Conservation (phyloP, 306 rosid genomes). For the Fagus sylvatica region DNA sequence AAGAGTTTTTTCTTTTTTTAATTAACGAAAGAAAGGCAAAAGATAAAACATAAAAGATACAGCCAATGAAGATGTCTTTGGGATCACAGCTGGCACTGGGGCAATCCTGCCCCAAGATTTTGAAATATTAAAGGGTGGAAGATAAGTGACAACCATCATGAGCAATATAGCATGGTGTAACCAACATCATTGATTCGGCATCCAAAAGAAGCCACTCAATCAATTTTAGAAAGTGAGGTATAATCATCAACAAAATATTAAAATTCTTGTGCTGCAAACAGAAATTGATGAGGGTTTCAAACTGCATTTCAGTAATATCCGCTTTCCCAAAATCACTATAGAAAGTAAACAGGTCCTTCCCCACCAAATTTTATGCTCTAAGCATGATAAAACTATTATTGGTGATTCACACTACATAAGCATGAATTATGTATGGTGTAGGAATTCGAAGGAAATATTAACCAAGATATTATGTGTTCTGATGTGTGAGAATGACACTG, state of each 20-base stretch:
- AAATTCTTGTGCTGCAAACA: background rate
- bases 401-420: too few relatives aligned
- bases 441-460: background rate
- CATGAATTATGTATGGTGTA: too few relatives aligned
- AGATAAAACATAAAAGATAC: background rate
- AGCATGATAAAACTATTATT: too few relatives aligned
- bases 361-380: too few relatives aligned
- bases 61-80: background rate
- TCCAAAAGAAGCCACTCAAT: background rate
- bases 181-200: background rate
- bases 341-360: too few relatives aligned
- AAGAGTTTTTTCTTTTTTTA: background rate
- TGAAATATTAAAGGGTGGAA: background rate
- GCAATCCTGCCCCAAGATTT: background rate
- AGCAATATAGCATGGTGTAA: background rate
- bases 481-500: background rate
- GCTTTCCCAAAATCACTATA: background rate
- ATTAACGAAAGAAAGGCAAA: background rate
- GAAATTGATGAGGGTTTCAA: background rate
- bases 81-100: background rate
- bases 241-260: background rate
- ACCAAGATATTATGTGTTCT: background rate
- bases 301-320: background rate
- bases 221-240: background rate
- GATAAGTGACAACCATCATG: background rate